These are phyloP conservation scores for Hanseniaspora valbyensis DNA, from an alignment of 805 yeast genomes.

Conservation along the genomic window DNA sequence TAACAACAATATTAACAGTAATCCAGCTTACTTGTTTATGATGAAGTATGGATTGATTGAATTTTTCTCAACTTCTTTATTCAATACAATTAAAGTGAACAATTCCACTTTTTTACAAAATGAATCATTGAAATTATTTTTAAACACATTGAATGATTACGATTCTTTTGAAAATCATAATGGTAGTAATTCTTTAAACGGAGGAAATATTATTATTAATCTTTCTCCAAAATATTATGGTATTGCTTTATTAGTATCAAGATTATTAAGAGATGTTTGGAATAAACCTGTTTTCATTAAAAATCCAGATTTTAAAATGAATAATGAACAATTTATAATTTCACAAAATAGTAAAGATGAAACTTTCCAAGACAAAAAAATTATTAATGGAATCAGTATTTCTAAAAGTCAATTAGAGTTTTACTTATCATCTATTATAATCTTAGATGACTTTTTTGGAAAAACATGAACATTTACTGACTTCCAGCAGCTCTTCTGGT, in stretches of 20 bases:
- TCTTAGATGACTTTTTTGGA: conserved; percentile 59
- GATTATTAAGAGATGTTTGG: conserved; percentile 77
- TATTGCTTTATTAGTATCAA: conserved; percentile 61
- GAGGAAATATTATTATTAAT: conserved; percentile 40
- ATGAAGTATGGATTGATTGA: conserved; percentile 78
- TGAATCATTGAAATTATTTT: conserved; percentile 35
- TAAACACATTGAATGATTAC: conserved; percentile 16
- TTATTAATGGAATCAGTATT: conserved; percentile 23
- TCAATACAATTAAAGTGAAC: conserved; percentile 66
- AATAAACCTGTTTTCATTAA: conserved; percentile 49
- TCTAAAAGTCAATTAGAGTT: conserved; percentile 45
- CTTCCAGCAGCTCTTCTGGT: conserved; percentile 26
- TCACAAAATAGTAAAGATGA: conserved; percentile 29
- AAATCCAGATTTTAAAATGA: conserved; percentile 21
- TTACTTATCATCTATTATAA: conserved; percentile 58
- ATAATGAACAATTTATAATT: conserved; percentile 18
- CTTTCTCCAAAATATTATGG: conserved; percentile 89
- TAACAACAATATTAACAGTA: conserved; percentile 33
- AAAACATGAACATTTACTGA: conserved; percentile 40
- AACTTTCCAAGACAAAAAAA: conserved; percentile 34
- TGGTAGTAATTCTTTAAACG: conserved; percentile 9
- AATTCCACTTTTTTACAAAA: conserved; percentile 42
- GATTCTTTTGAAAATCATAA: conserved; percentile 4
- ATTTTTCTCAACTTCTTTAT: conserved; percentile 78
- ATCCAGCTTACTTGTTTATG: conserved; percentile 49